Base-by-base conservation (phyloP, 2,329 filamentous ascomycete genomes). In the Aspergillus uvarum region DNA sequence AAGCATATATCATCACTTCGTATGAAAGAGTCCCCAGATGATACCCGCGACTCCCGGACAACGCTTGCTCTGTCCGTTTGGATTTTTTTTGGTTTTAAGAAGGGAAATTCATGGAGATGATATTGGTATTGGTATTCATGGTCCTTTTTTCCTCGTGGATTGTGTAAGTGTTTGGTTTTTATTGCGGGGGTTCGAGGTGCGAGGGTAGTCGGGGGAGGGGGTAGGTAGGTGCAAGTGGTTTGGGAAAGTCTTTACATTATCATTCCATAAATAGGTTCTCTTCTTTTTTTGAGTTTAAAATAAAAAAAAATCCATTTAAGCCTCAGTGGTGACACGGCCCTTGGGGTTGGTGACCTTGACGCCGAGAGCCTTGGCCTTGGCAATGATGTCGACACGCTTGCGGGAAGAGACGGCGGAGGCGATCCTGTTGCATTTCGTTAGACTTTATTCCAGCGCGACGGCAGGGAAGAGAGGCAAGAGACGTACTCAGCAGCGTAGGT, bases 301-400 rank as follows among this genome's bases (percentile, higher is more conserved):
- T 68, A 63, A 77, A 76, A 54, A 76, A 92, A 70, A 86, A 77
- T 72, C 69, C 72, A 71, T 75, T 75, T 84, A 88, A 74, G 85
- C 84, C 88, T 99, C 95, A 74, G 92, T 96, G 75, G 94, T 96
- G 81, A 99, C 90, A 87, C 94, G 96, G 79, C 93, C 95, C 91
- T 97, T 96, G 83, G 91, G 82, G 87, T 99, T 99, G 80, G 95
- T 99, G 81, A 99, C 94, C 91, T 99, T 99, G 81, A 99, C 95
- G 79, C 93, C 92, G 78, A 99, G 85, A 83, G 96, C 89, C 91
- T 98, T 98, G 70, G 95, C 95, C 81, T 94, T 91, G 78, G 91
- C 87, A 76, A 99, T 88, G 83, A 99, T 99, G 77, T 97, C 93
- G 82, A 99, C 89, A 82, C 95, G 89, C 91, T 99, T 99, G 83